These are phyloP conservation scores for Trichothecium sympodiale DNA, from an alignment of 2,329 filamentous ascomycete species.

Conservation along the genomic window DNA sequence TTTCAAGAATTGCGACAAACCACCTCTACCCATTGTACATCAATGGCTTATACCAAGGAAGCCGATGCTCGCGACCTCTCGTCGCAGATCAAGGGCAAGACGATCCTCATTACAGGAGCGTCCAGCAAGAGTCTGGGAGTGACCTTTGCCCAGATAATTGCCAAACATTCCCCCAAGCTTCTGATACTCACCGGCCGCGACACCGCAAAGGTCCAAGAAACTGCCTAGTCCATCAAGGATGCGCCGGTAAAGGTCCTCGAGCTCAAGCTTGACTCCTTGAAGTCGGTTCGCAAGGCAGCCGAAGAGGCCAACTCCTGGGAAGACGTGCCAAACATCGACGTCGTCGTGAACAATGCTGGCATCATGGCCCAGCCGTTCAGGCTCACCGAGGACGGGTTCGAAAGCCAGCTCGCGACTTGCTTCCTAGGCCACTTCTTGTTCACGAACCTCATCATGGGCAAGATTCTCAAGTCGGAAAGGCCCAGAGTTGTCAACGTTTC, in stretches of 20 bases:
- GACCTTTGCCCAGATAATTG: background rate
- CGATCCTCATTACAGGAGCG: conserved; percentile 2
- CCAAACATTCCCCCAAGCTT: background rate
- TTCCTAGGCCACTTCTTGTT: conserved; percentile 28
- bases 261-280: conserved; percentile 24
- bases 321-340: conserved; percentile 13
- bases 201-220: background rate
- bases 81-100: conserved; percentile 1
- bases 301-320: conserved; percentile 18
- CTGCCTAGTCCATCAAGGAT: background rate
- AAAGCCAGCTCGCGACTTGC: conserved; percentile 38
- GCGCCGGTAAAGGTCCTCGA: conserved; percentile 3
- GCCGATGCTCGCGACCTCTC: no score
- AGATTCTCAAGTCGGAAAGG: conserved; percentile 11
- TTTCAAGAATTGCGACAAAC: no score
- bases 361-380: conserved; percentile 9
- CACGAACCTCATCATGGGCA: conserved; percentile 24
- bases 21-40: no score
- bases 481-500: conserved; percentile 30
- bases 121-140: background rate
- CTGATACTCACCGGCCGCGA: conserved; percentile 2
- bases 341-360: conserved; percentile 5
- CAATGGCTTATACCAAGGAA: no score
- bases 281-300: conserved; percentile 22
- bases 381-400: conserved; percentile 22